These are phyloP conservation scores for Myriosclerotinia scirpicola DNA, from an alignment of 2,329 filamentous ascomycete genomes.

Conservation along the genomic window DNA sequence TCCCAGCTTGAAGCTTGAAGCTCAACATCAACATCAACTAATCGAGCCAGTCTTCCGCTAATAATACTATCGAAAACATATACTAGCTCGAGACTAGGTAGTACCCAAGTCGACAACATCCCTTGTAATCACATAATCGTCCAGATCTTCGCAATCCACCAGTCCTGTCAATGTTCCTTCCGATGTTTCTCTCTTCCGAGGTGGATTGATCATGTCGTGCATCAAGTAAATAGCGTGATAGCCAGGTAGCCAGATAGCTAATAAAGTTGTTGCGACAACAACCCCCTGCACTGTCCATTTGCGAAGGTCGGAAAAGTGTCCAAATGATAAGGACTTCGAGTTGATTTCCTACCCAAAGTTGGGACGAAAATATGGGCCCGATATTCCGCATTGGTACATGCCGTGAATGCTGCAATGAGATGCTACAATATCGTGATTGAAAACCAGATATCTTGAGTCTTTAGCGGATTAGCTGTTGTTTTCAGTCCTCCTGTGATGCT, in stretches of 20 bases:
- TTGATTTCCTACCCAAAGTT: background rate
- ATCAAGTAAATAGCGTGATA: background rate
- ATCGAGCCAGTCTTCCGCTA: background rate
- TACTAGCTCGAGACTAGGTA: too few relatives aligned
- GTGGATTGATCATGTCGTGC: background rate
- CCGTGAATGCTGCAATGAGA: slow-evolving; percentile 19
- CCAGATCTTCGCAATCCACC: background rate
- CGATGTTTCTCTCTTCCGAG: background rate
- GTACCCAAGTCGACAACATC: slow-evolving; percentile 5
- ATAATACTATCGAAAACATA: background rate
- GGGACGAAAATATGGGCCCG: background rate
- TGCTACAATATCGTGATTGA: slow-evolving; percentile 14
- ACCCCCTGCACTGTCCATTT: background rate
- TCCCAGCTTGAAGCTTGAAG: too few relatives aligned
- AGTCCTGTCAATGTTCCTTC: background rate
- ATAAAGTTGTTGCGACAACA: background rate
- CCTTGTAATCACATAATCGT: slow-evolving; percentile 21
- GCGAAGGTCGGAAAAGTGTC: background rate
- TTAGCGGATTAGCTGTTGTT: background rate
- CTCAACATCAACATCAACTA: background rate
- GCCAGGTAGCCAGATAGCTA: background rate
- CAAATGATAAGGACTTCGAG: slow-evolving; percentile 3
- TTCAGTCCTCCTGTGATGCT: background rate
- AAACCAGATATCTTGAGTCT: background rate
- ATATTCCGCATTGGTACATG: slow-evolving; percentile 3